Conservation (phyloP, 768 basidiomycete species). For the Asterophora parasitica region DNA sequence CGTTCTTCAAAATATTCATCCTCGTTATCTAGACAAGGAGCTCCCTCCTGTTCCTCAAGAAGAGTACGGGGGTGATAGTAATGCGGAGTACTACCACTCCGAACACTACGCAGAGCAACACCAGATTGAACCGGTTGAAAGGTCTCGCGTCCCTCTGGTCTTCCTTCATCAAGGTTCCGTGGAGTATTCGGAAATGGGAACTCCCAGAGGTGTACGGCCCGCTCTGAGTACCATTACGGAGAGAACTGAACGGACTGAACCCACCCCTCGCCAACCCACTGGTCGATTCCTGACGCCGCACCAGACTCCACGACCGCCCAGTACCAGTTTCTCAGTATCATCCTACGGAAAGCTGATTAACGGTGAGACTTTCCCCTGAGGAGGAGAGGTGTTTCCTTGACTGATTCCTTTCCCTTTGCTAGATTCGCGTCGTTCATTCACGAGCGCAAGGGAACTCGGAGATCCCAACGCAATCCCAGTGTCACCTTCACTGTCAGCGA, state of each 20-base stretch:
- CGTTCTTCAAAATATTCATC: constrained; percentile 6
- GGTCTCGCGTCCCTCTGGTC: constrained; percentile 55
- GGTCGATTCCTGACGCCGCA: constrained; percentile 34
- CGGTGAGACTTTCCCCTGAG: constrained; percentile 33
- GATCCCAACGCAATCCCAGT: constrained; percentile 59
- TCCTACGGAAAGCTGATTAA: constrained; percentile 60
- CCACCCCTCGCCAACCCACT: constrained; percentile 44
- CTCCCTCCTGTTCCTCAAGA: constrained; percentile 18
- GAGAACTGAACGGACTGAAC: constrained; percentile 59
- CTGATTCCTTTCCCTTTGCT: constrained; percentile 1
- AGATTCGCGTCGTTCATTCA: background rate
- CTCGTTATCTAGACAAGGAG: constrained; percentile 15
- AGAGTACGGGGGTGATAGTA: constrained; percentile 11
- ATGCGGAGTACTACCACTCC: constrained; percentile 19
- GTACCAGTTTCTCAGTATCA: constrained; percentile 38
- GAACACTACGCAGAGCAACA: constrained; percentile 9
- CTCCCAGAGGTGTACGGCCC: constrained; percentile 24
- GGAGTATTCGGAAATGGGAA: constrained; percentile 28
- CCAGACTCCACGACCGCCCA: constrained; percentile 35
- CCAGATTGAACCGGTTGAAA: constrained; percentile 23
- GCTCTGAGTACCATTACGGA: constrained; percentile 66
- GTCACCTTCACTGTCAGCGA: constrained; percentile 65
- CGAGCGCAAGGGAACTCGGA: constrained; percentile 17
- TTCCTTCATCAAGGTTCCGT: constrained; percentile 44
- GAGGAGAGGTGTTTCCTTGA: too few relatives aligned